A percentile compares a stretch with the other conserved stretches of the same genome.
Evolutionary conservation across 192 early-diverging fungal species (phyloP).

Genomic region (Coemansia umbellata): DNA sequence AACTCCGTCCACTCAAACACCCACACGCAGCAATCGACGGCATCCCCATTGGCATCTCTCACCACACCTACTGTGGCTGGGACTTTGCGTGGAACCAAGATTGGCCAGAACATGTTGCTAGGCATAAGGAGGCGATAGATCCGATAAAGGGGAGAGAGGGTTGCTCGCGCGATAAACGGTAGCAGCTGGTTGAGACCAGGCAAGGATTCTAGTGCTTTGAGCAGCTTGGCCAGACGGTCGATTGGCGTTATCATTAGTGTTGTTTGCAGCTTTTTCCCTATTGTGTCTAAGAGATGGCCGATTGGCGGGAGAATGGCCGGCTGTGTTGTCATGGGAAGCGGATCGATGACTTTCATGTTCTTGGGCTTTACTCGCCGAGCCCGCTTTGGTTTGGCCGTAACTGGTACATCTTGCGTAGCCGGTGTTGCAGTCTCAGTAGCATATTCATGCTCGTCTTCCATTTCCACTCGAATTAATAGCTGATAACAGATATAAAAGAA

Average conservation of each 20-base stretch:
- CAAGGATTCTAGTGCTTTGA: no score
- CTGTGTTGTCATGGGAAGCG: constrained; percentile 14
- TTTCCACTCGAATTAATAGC: no score
- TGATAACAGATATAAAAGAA: no score
- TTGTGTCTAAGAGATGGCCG: constrained; percentile 15
- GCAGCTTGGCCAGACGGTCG: no score
- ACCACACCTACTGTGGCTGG: constrained; percentile 14
- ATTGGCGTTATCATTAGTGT: no score
- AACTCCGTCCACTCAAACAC: constrained; percentile 13
- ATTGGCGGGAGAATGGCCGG: constrained; percentile 33
- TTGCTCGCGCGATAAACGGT: no score
- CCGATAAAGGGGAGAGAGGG: not conserved
- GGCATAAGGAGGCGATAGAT: not conserved
- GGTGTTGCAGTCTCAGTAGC: no score
- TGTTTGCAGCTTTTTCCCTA: not conserved
- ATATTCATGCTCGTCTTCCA: no score
- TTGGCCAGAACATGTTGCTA: constrained; percentile 26
- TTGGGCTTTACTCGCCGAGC: constrained; percentile 2
- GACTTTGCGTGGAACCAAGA: constrained; percentile 5
- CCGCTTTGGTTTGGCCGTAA: not conserved
- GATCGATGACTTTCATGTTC: not conserved
- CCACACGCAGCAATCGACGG: constrained; percentile 38
- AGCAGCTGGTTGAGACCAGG: no score
- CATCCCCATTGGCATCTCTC: not conserved
- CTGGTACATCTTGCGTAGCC: not conserved